A percentile compares a stretch with the other conserved stretches of the same genome.
Conservation (phyloP, 495 filamentous ascomycete species). For the Annulohypoxylon stygium region DNA sequence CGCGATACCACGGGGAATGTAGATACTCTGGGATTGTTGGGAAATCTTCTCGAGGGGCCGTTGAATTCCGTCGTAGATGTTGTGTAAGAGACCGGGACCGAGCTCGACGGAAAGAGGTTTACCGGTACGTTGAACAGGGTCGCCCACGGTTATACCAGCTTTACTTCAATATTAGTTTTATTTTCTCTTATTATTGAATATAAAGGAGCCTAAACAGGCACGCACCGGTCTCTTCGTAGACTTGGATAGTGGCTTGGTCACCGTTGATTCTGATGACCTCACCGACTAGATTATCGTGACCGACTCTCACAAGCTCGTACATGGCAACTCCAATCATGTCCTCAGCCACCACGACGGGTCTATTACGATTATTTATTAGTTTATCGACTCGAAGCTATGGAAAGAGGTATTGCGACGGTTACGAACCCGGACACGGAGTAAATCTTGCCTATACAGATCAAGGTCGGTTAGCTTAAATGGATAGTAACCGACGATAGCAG, state of each 20-base stretch:
- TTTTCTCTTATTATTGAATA: constrained; percentile 10
- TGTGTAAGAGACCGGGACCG: constrained; percentile 96
- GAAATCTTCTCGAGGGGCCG: constrained; percentile 90
- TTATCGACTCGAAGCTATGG: constrained; percentile 4
- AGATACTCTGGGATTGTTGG: constrained; percentile 83
- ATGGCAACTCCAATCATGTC: constrained; percentile 99
- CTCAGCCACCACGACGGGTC: constrained; percentile 96
- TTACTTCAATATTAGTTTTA: constrained; percentile 35
- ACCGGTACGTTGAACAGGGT: constrained; percentile 88
- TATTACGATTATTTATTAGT: constrained; percentile 57
- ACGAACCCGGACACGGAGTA: constrained; percentile 85
- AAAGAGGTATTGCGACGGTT: constrained; percentile 17
- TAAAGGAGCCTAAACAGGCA: background rate
- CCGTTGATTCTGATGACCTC: constrained; percentile 98
- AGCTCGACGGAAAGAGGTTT: constrained; percentile 98
- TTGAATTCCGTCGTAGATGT: constrained; percentile 99
- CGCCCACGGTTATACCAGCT: constrained; percentile 97
- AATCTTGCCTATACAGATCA: constrained; percentile 69
- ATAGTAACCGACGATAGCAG: background rate
- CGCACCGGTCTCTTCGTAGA: constrained; percentile 97
- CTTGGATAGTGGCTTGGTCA: constrained; percentile 96
- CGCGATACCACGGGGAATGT: constrained; percentile 95
- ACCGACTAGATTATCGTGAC: constrained; percentile 88
- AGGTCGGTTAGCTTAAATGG: constrained; percentile 44
- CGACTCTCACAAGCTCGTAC: constrained; percentile 98